These are phyloP conservation scores for Cucurbita argyrosperma DNA, from an alignment of 306 rosid genomes.

Conservation along the genomic window DNA sequence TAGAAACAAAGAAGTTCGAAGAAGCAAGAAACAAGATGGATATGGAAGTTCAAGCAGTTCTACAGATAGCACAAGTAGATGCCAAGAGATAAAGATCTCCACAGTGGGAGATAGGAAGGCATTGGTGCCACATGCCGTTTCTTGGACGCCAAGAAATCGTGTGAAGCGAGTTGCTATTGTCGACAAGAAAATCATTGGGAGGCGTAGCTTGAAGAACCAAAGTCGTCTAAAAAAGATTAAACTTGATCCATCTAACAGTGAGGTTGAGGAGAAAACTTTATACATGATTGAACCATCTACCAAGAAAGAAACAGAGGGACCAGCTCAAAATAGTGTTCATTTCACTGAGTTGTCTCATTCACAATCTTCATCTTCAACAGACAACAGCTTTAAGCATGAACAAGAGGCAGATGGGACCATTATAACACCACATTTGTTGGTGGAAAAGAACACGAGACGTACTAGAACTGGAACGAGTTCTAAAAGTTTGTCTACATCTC, in stretches of 20 bases:
- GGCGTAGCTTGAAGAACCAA: not conserved
- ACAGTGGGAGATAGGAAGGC: not conserved
- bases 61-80: not conserved
- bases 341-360: slow-evolving; percentile 11
- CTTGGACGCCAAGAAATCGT: not conserved
- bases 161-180: not conserved
- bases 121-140: not conserved
- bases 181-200: not conserved
- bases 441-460: slow-evolving; percentile 20
- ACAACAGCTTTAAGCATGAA: slow-evolving; percentile 20
- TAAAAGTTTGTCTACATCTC: not conserved
- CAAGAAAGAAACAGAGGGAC: slow-evolving; percentile 17
- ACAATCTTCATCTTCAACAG: slow-evolving; percentile 12
- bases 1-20: slow-evolving; percentile 12
- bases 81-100: not conserved
- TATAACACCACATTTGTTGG: slow-evolving; percentile 1
- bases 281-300: slow-evolving; percentile 12
- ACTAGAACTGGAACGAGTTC: slow-evolving; percentile 12
- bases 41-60: not conserved
- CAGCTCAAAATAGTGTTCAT: slow-evolving; percentile 12
- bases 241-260: slow-evolving; percentile 13
- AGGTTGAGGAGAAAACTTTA: slow-evolving; percentile 25
- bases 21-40: slow-evolving; percentile 7
- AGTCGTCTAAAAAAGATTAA: slow-evolving; percentile 1
- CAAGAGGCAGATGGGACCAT: slow-evolving; percentile 12